Evolutionary conservation across 192 early-diverging fungal species (phyloP).

Genomic region (Mortierella alpina): DNA sequence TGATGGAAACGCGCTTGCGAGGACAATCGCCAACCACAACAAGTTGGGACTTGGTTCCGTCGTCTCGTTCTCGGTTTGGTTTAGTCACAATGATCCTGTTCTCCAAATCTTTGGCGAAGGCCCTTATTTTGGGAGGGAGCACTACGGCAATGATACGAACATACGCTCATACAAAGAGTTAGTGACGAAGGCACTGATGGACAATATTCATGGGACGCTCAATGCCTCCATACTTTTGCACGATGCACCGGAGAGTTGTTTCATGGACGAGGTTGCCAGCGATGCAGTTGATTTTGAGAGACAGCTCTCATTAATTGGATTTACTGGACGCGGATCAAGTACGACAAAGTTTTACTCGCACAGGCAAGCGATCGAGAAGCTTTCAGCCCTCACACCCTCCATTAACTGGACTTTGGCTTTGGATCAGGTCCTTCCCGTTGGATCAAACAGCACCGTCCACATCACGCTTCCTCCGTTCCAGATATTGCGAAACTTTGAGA

Average conservation of each 20-base stretch:
- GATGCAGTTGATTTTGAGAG: conserved; percentile 62
- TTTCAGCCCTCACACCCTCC: conserved; percentile 9
- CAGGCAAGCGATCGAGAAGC: conserved; percentile 10
- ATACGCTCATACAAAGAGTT: too few species aligned
- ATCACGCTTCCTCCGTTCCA: conserved; percentile 16
- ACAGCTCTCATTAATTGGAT: conserved; percentile 51
- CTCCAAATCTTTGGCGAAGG: too few species aligned
- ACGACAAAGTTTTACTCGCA: too few species aligned
- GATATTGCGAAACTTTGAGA: conserved; percentile 16
- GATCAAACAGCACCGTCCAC: conserved; percentile 4
- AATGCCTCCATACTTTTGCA: background rate
- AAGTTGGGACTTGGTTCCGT: too few species aligned
- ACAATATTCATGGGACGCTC: background rate
- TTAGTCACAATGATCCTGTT: too few species aligned
- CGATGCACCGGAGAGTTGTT: conserved; percentile 15
- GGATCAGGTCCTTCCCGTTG: background rate
- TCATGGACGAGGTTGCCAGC: conserved; percentile 13
- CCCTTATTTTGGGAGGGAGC: too few species aligned
- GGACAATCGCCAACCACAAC: too few species aligned
- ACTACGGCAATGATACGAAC: too few species aligned
- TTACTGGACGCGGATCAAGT: conserved; percentile 27
- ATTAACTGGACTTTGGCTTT: conserved; percentile 52
- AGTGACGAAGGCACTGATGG: background rate
- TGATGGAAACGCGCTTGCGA: too few species aligned
- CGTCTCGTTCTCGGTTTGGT: too few species aligned